Base-by-base conservation (phyloP, 2,329 filamentous ascomycete species). In the Fusarium sp. region DNA sequence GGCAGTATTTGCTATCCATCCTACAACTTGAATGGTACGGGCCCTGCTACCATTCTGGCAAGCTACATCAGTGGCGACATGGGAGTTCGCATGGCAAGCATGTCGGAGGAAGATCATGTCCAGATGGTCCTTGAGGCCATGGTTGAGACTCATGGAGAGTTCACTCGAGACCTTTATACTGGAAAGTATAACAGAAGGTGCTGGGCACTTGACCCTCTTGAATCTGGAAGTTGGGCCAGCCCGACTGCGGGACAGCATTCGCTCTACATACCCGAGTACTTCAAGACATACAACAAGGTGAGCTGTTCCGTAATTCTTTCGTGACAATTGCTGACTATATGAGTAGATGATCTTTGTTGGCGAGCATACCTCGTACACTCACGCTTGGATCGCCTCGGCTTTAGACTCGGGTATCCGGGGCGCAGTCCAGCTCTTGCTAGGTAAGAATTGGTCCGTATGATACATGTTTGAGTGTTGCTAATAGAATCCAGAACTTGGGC, bases 151-250 rank as follows among this genome's bases (percentile, higher is more conserved):
- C 64, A 67, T 0, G 64, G 64, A 5, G 64, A 67, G 7, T 31
- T 18, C 0, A 62, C 48, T 0, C 19, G 46, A 8, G 25, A 67
- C 0, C 37, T 67, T 0, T 67, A 67, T 3, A 67, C 64, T 0
- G 64, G 64, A 4, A 67, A 62, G n/a, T 67, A 62, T 10, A 67
- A 67, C 19, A 67, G 64, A 25, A 62, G 27, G 12, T 67, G 64
- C 0, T 67, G 64, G 64, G 63, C 63, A 0, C 48, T 67, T n/a
- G 64, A 67, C 4, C 64, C 64, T 29, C 64, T 67, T 38, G 21
- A 61, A 2, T 67, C 64, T 2, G 64, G 63, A 49, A 67, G 64
- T 3, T 67, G 64, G 63, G 64, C 64, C 1, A 62, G 46, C 11
- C 64, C 64, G 1, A 67, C 39, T n/a, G 63, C 63, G 1, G 64